Evolutionary conservation across 768 basidiomycete species (phyloP), one percentile per base, ranked within the genome.

Genomic region (Trametes maxima): DNA sequence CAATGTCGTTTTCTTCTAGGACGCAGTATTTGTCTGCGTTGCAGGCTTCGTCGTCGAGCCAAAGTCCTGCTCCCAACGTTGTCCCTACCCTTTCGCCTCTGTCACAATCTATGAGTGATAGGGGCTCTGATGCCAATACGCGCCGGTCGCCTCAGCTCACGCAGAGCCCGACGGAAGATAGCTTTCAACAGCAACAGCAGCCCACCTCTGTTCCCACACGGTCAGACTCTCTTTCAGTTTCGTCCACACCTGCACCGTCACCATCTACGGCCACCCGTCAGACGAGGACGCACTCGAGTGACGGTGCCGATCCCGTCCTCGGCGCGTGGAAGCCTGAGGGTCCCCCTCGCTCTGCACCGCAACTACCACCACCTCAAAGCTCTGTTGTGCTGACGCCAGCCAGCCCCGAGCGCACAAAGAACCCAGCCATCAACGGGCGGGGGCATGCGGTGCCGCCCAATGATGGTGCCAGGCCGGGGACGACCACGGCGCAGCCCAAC

Each of bases 141-240:
- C 65, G 59, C 22, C 44, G 39, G 35, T 57, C 58, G 28, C 50
- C 49, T 14, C 43, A 47, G 25, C 21, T 56, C 36, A 40, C 56
- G 14, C 51, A 46, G 11, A 66, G 65, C 44, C 65, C 65, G 11
- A 59, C 62, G 4, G 56, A 60, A 16, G 57, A 57, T 12, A 39
- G 33, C 33, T 46, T 59, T 19, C 54, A 47, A 17, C 56, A 36
- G 21, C 50, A 25, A 5, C 42, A 13, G 12, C 57, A 36, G 35
- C 57, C 37, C 11, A 17, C 28, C 5, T 25, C 62, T 8, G 59
- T 63, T 5, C 53, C 64, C 35, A 43, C 53, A 33, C 64, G 57
- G 25, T 58, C 67, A 22, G 68, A 70, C 37, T 67, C 69, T 43
- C 71, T 71, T 46, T 68, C 77, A 65, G 73, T 79, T 0, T 71